Evolutionary conservation across 139 green algal species (phyloP).

Genomic region (Monoraphidium neglectum): DNA sequence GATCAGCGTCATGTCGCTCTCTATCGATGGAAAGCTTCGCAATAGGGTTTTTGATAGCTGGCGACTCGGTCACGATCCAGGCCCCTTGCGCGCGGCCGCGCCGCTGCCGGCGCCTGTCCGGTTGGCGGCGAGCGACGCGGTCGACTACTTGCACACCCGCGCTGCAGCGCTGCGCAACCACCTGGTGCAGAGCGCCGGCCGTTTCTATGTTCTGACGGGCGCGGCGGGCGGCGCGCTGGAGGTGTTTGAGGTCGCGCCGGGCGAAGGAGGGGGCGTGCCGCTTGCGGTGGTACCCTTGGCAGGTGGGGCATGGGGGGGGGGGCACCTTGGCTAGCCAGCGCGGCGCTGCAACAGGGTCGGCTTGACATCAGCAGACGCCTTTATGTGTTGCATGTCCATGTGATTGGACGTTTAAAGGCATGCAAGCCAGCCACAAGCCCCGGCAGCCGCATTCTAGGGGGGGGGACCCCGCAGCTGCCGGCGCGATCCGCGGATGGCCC

Average conservation of each 20-base stretch:
- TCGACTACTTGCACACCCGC: slow-evolving; percentile 41
- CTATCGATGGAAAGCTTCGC: slow-evolving; percentile 4
- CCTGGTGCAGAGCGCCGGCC: slow-evolving; percentile 30
- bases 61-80: slow-evolving; percentile 16
- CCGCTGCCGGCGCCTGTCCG: slow-evolving; percentile 8
- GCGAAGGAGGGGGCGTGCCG: not conserved
- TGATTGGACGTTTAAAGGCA: too few relatives aligned
- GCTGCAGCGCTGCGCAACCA: slow-evolving; percentile 44
- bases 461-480: too few relatives aligned
- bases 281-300: not conserved
- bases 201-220: slow-evolving; percentile 26
- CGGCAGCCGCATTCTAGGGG: too few relatives aligned
- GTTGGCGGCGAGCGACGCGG: slow-evolving; percentile 2
- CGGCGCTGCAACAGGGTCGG: not conserved
- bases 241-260: not conserved
- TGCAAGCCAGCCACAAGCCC: too few relatives aligned
- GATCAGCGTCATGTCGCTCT: not conserved
- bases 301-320: not conserved
- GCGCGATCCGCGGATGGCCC: too few relatives aligned
- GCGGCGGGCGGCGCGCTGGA: not conserved
- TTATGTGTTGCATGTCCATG: too few relatives aligned
- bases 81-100: not conserved
- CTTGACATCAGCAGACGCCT: not conserved
- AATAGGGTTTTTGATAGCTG: slow-evolving; percentile 15
- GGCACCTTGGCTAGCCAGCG: too few relatives aligned